phyloP scores from a whole-genome alignment of 441 rosid species.

The Lepidium campestre region DNA sequence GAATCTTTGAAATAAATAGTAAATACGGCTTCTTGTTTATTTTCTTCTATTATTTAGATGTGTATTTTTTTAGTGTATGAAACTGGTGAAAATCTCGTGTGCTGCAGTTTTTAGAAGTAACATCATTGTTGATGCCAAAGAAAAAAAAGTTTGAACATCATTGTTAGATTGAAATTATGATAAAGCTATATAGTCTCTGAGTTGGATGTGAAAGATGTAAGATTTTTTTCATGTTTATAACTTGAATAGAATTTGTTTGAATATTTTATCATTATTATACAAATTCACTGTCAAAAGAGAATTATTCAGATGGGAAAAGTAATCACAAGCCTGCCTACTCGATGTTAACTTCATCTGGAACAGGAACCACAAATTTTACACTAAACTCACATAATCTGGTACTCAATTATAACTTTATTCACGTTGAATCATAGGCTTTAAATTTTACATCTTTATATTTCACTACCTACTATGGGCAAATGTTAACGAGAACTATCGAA shows the following conservation, averaged over 20 bases:
- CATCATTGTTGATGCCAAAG: conserved; percentile 23
- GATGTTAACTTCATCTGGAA: neutral
- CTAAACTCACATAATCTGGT: neutral
- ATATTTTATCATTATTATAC: neutral
- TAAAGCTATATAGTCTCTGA: neutral
- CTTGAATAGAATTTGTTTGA: neutral
- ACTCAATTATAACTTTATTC: neutral
- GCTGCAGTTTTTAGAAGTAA: neutral
- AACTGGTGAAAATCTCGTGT: conserved; percentile 12
- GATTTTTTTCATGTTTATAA: conserved; percentile 2
- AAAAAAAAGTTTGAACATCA: conserved; percentile 13
- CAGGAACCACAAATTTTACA: neutral
- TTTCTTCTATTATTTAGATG: neutral
- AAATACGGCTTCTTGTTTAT: neutral
- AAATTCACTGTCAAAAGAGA: neutral
- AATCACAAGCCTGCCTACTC: neutral
- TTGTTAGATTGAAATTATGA: conserved; percentile 23
- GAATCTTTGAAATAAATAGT: neutral
- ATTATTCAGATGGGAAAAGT: neutral
- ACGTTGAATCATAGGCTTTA: neutral
- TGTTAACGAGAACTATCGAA: conserved; percentile 1
- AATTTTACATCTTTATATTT: neutral
- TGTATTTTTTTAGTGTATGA: neutral
- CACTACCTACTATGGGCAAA: neutral
- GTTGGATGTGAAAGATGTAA: conserved; percentile 11